Base-by-base conservation (phyloP, 129 eudicot genomes). In the Flaveria brownii region DNA sequence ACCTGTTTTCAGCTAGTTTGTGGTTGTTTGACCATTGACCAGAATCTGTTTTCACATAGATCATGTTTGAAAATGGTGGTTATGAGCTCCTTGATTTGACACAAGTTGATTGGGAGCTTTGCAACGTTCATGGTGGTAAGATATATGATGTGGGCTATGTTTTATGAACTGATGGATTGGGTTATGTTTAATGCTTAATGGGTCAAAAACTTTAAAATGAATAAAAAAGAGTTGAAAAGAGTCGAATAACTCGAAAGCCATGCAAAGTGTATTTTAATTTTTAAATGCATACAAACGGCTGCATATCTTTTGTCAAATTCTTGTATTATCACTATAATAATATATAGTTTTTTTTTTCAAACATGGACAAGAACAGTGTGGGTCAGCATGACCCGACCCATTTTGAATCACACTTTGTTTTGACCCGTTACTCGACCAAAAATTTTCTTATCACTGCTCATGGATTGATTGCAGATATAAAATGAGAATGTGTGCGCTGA, bases 51-150 rank as follows among this genome's bases (percentile, higher is more conserved):
- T 74, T 75, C 28, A 6, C 43, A 33, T 87, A 93, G 98, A 81
- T 93, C 79, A 87, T 93, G 97, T 93, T 83, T 68, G 97, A 93
- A 78, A 89, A 85, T 78, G 98, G 98, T 71, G 20, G 3, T 61
- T 66, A 45, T 43, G 92, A 90, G 84, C 86, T 82, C 54, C 85
- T 93, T 71, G 96, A 93, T 91, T 78, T 93, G 91, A 73, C 89
- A 22, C 87, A 90, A 85, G 92, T 88, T 75, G 92, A 88, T 9
- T 93, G 97, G 97, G 89, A 90, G 82, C 75, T 87, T 78, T 90
- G 97, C 78, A 83, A 66, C 79, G 74, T 23, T 33, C 83, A 74
- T 13, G n/a, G 43, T 28, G 77, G 90, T 80, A 77, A 72, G 65
- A 63, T n/a, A 39, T 41, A 5, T n/a, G 71, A 33, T 52, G 22